A percentile compares a stretch with the other conserved stretches of the same genome.
Conservation (phyloP, 345 rosid species). For the Eucalyptus marginata region DNA sequence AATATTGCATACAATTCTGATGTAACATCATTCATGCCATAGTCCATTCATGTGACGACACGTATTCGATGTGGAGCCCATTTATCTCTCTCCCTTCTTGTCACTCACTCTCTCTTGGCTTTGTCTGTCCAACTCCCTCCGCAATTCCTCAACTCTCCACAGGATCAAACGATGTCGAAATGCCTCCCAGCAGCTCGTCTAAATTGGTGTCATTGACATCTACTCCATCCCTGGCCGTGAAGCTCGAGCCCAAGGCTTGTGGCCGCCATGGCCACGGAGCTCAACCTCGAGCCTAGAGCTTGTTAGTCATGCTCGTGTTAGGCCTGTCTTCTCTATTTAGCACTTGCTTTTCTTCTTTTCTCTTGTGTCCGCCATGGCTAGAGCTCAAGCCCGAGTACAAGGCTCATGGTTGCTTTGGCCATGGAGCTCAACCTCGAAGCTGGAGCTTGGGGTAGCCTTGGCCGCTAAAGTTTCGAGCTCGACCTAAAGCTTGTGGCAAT, state of each 20-base stretch:
- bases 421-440: not conserved
- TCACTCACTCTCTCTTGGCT: too few relatives aligned
- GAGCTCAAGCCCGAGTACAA: not conserved
- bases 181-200: too few relatives aligned
- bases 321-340: not conserved
- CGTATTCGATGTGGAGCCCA: too few relatives aligned
- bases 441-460: not conserved
- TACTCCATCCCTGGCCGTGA: accelerated
- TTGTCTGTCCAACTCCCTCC: too few relatives aligned
- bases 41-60: too few relatives aligned
- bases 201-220: not conserved
- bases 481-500: not conserved
- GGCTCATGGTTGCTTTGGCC: not conserved
- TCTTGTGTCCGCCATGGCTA: not conserved
- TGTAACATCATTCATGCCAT: too few relatives aligned
- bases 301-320: not conserved
- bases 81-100: too few relatives aligned
- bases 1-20: too few relatives aligned
- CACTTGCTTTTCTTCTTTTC: not conserved
- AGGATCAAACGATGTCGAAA: too few relatives aligned
- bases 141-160: too few relatives aligned
- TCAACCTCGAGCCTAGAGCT: not conserved
- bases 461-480: not conserved
- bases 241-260: not conserved
- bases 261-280: not conserved